phyloP scores from a whole-genome alignment of 306 rosid species.

The Rosa lucieae region DNA sequence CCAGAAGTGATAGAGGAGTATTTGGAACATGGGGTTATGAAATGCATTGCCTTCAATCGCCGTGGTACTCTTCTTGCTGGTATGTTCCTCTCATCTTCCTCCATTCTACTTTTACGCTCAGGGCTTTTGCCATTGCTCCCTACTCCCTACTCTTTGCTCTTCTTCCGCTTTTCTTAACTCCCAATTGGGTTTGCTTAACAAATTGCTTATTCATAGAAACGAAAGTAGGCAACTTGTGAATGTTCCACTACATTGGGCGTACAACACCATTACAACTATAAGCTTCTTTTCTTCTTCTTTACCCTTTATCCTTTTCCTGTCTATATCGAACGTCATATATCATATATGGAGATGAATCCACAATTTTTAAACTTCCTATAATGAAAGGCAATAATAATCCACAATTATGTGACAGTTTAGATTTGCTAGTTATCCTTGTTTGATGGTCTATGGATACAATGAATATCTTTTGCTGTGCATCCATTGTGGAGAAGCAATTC shows the following conservation, averaged over 20 bases:
- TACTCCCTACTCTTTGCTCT: background rate
- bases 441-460: background rate
- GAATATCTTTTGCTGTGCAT: background rate
- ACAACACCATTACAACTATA: background rate
- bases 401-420: background rate
- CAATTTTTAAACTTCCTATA: background rate
- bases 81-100: slow-evolving; percentile 26
- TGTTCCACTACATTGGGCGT: background rate
- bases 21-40: slow-evolving; percentile 86
- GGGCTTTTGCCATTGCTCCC: no score
- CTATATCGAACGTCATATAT: background rate
- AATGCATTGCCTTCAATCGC: slow-evolving; percentile 90
- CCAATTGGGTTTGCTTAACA: background rate
- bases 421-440: background rate
- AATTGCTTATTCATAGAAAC: background rate
- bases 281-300: background rate
- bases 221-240: background rate
- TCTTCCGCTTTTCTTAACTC: background rate
- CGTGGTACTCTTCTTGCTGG: slow-evolving; percentile 98
- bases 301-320: background rate
- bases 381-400: background rate
- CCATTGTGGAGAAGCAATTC: background rate
- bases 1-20: slow-evolving; percentile 98
- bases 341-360: background rate
- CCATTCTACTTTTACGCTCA: background rate